These are phyloP conservation scores for Catunica adiposa DNA, from an alignment of 2,329 filamentous ascomycete species.

Conservation along the genomic window DNA sequence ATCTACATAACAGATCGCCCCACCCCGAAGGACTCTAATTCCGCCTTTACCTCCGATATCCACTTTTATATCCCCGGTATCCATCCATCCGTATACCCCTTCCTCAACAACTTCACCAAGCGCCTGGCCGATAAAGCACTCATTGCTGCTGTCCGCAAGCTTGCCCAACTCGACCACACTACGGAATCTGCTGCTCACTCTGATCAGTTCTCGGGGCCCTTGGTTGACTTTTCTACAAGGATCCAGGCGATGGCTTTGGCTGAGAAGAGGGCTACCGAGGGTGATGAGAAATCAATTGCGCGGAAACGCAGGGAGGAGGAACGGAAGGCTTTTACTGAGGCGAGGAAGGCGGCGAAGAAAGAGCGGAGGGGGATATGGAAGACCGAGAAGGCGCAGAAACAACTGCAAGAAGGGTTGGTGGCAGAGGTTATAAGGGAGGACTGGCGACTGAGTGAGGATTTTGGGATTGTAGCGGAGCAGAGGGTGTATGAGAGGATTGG, in stretches of 20 bases:
- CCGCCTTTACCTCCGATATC: not conserved
- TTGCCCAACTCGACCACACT: not conserved
- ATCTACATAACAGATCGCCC: not conserved
- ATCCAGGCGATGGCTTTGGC: conserved; percentile 3
- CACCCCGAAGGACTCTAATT: not conserved
- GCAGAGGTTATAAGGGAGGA: not conserved
- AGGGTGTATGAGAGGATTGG: too few relatives aligned
- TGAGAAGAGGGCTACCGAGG: not conserved
- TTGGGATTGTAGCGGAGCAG: too few relatives aligned
- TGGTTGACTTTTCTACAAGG: conserved; percentile 9
- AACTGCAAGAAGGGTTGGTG: not conserved
- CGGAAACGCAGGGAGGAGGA: not conserved
- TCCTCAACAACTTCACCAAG: conserved; percentile 2
- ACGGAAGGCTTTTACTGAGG: not conserved
- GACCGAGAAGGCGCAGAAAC: not conserved
- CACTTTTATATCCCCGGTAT: conserved; percentile 7
- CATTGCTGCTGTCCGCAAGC: conserved; percentile 5
- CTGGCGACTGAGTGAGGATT: too few relatives aligned
- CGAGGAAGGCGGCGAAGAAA: not conserved
- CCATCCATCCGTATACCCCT: conserved; percentile 4
- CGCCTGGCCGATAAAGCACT: conserved; percentile 1
- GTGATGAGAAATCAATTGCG: not conserved
- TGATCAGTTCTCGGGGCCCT: conserved; percentile 9
- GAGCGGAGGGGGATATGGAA: not conserved
- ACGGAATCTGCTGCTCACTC: not conserved